These are phyloP conservation scores for Eucalyptus brandiana DNA, from an alignment of 345 rosid species.

Conservation along the genomic window DNA sequence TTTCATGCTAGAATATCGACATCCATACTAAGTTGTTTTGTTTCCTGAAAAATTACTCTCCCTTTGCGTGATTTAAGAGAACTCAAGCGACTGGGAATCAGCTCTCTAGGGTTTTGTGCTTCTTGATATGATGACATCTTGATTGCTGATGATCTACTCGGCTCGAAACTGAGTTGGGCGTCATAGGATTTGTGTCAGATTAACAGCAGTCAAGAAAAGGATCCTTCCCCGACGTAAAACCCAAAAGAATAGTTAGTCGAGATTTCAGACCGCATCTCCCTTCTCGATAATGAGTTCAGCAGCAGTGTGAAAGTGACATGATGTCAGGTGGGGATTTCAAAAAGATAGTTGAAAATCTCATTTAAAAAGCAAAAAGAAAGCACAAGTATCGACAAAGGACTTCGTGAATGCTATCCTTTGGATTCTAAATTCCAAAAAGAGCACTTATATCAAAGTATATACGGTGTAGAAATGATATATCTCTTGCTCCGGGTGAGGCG, in stretches of 20 bases:
- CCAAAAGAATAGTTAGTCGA: neutral
- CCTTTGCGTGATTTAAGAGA: neutral
- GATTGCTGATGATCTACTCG: neutral
- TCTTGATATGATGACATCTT: neutral
- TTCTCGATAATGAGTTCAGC: neutral
- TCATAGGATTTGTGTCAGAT: neutral
- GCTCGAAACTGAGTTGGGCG: neutral
- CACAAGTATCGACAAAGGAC: neutral
- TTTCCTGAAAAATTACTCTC: neutral
- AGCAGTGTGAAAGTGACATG: neutral
- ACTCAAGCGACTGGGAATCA: neutral
- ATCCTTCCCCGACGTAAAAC: neutral
- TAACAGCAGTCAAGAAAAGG: neutral
- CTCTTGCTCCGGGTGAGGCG: neutral
- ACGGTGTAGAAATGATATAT: neutral
- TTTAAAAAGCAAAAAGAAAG: neutral
- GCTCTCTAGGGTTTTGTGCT: neutral
- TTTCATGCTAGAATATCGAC: neutral
- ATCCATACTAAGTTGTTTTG: neutral
- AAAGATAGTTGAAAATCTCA: neutral
- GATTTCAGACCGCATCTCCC: neutral
- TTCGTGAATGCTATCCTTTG: neutral
- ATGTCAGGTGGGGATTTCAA: neutral
- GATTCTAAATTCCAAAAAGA: neutral
- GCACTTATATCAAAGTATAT: neutral